Base-by-base conservation (phyloP, 345 rosid species). In the Lumnitzera racemosa region DNA sequence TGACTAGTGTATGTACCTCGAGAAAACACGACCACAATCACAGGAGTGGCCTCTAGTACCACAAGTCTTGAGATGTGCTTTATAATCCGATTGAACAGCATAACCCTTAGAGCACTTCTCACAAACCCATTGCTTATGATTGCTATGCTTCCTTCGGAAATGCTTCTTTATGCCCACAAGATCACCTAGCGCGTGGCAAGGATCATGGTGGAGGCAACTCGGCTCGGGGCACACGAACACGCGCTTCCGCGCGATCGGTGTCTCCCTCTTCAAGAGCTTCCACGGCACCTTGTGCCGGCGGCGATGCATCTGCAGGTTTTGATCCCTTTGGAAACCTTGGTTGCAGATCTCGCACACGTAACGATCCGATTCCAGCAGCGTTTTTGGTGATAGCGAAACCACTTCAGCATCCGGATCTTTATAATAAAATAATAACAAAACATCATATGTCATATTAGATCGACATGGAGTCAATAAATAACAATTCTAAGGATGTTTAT, bases 321-420 rank as follows among this genome's bases (percentile, higher is more conserved):
- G 98, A 76, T 92, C 98, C 59, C 98, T 77, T 67, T 92, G 98
- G 64, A 92, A 92, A 14, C 96, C 98, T 67, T 89, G 96, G 80
- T 83, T 92, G 76, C 98, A 92, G 81, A 92, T 92, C 91, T 92
- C 98, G 49, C 96, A 92, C 17, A 92, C 81, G 72, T 89, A 92
- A 56, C 84, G 89, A 72, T 92, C 98, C 50, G 98, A 92, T 70
- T 92, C 96, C 58, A 92, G 70, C 11, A 92, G 76, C 4, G 96
- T 92, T 71, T 79, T 89, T 15, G 98, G 98, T 4, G 98, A 87
- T 43, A 92, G 72, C 15, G 98, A 80, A 31, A 91, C 83, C 63
- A 91, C 98, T 57, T 85, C 98, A 15, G 98, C 96, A 76, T 89
- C 98, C 58, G 98, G 98, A 92, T 92, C 98, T 91, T 64, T 49